Evolutionary conservation across 345 rosid species (phyloP).

Genomic region (Erodium maritimum): DNA sequence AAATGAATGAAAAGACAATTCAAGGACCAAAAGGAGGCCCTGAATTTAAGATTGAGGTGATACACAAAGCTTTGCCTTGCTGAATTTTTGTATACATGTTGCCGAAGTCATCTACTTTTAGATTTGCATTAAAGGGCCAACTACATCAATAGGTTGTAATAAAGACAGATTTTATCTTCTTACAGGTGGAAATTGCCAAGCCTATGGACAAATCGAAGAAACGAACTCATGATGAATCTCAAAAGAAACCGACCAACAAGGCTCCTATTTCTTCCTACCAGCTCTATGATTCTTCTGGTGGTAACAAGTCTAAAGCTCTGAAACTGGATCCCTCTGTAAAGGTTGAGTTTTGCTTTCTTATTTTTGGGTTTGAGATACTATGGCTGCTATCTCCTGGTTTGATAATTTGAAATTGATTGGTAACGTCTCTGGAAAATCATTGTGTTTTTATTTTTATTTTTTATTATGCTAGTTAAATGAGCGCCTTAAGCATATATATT

Average conservation of each 20-base stretch:
- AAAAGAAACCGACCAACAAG: neutral
- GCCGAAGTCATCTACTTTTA: neutral
- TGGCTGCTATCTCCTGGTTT: neutral
- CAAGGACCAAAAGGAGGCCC: conserved; percentile 1
- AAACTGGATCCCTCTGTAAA: neutral
- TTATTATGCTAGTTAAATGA: neutral
- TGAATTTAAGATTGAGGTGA: neutral
- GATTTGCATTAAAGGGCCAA: neutral
- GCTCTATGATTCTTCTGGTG: neutral
- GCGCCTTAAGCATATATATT: neutral
- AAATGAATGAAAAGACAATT: neutral
- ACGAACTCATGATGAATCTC: conserved; percentile 3
- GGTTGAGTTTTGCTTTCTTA: neutral
- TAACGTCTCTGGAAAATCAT: neutral
- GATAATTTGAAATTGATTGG: neutral
- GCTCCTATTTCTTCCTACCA: neutral
- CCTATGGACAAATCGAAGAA: neutral
- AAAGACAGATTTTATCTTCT: neutral
- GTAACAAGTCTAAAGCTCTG: neutral
- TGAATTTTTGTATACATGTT: neutral
- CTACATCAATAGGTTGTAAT: neutral
- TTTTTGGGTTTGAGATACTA: neutral
- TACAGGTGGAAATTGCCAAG: conserved; percentile 1
- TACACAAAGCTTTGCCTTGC: neutral
- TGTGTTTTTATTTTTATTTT: neutral